Evolutionary conservation across 345 rosid species (phyloP).

Genomic region (Syzygium oleosum): DNA sequence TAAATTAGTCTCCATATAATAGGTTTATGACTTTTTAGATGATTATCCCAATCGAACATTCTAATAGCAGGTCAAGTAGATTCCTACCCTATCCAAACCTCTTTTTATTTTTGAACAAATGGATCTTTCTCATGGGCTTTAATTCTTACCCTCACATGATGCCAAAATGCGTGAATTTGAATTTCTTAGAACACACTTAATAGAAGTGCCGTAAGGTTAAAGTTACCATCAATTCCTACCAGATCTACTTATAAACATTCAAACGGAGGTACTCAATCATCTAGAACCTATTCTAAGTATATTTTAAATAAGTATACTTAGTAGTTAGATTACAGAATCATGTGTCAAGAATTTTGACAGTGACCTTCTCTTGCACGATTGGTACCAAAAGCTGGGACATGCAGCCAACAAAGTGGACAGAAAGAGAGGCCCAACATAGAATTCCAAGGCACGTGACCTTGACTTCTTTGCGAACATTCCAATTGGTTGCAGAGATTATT

Average conservation of each 20-base stretch:
- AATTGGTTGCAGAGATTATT: background rate
- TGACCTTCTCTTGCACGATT: background rate
- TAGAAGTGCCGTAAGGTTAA: background rate
- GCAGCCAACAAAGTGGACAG: background rate
- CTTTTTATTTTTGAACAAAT: background rate
- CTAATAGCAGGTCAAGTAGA: background rate
- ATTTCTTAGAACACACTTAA: background rate
- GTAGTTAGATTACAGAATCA: background rate
- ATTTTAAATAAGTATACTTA: background rate
- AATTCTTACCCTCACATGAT: background rate
- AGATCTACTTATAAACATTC: background rate
- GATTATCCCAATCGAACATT: background rate
- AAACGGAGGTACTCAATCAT: background rate
- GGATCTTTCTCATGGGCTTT: background rate
- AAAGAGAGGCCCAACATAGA: background rate
- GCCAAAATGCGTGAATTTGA: background rate
- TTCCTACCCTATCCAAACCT: background rate
- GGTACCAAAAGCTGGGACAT: background rate
- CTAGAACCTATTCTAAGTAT: background rate
- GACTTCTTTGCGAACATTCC: background rate
- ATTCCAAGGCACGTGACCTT: background rate
- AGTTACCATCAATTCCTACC: background rate
- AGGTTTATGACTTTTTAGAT: too few relatives aligned
- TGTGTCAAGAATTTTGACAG: background rate
- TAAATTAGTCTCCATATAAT: too few relatives aligned